phyloP scores from a whole-genome alignment of 129 eudicot genomes.

The Pittosporum tobira region DNA sequence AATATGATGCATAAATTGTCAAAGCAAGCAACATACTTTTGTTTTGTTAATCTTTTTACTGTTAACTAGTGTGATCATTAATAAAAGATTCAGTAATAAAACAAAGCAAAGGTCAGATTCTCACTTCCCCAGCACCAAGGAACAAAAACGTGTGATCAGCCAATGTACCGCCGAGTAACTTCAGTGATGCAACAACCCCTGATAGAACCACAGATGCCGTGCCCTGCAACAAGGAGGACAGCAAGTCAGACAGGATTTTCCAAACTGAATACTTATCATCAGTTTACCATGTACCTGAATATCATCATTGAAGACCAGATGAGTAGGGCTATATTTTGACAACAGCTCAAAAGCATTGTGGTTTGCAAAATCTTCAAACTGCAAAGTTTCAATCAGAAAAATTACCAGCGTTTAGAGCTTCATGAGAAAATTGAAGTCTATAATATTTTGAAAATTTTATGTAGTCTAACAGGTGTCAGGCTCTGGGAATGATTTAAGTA shows the following conservation, averaged over 20 bases:
- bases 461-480: background rate
- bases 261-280: background rate
- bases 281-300: constrained; percentile 55
- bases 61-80: too few species aligned
- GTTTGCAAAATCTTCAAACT: constrained; percentile 95
- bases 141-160: constrained; percentile 80
- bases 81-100: too few species aligned
- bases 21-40: too few species aligned
- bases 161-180: constrained; percentile 75
- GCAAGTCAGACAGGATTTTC: constrained; percentile 7
- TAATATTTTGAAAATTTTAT: background rate
- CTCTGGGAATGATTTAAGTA: background rate
- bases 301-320: constrained; percentile 91
- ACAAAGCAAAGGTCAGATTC: constrained; percentile 9
- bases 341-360: constrained; percentile 92
- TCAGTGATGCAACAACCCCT: constrained; percentile 75
- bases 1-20: background rate
- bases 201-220: constrained; percentile 89
- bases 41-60: too few species aligned
- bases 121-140: constrained; percentile 94
- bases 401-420: constrained; percentile 10
- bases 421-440: background rate
- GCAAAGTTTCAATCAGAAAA: constrained; percentile 14
- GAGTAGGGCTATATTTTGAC: constrained; percentile 63
- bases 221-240: constrained; percentile 39